phyloP scores from a whole-genome alignment of 257 asterid species.

The Solanum clarkiae region DNA sequence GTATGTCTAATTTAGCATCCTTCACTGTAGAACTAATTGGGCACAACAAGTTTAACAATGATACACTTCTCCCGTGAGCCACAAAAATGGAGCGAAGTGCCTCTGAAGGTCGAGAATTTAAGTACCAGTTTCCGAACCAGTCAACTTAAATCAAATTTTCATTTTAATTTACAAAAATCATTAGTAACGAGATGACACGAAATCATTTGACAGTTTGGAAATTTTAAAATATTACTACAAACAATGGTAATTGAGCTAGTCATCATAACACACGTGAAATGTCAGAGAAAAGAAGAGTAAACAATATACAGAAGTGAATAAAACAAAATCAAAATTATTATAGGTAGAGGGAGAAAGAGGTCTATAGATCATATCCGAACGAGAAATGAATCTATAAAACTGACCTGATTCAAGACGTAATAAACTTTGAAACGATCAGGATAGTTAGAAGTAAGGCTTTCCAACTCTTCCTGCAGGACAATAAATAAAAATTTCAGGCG shows the following conservation, averaged over 20 bases:
- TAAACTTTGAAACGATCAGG: conserved; percentile 49
- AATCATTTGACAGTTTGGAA: not conserved
- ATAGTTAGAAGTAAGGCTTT: conserved; percentile 44
- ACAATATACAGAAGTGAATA: not conserved
- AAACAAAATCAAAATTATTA: not conserved
- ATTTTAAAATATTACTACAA: not conserved
- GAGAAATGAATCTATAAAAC: not conserved
- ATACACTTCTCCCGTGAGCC: not conserved
- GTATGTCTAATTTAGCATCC: not conserved
- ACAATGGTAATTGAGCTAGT: not conserved
- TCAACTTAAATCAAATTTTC: not conserved
- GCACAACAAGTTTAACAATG: not conserved
- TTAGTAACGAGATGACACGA: not conserved
- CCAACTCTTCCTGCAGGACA: conserved; percentile 62
- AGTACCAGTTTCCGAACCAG: not conserved
- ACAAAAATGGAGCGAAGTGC: not conserved
- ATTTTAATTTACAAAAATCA: not conserved
- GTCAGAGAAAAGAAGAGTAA: not conserved
- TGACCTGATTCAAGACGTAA: conserved; percentile 78
- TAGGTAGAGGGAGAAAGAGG: not conserved
- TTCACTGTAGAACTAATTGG: not conserved
- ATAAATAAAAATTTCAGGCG: not conserved
- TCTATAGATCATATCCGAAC: not conserved
- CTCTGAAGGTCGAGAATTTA: not conserved
- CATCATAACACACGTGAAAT: not conserved